These are phyloP conservation scores for Aureobasidium vineae DNA, from an alignment of 2,329 filamentous ascomycete species.

Conservation along the genomic window DNA sequence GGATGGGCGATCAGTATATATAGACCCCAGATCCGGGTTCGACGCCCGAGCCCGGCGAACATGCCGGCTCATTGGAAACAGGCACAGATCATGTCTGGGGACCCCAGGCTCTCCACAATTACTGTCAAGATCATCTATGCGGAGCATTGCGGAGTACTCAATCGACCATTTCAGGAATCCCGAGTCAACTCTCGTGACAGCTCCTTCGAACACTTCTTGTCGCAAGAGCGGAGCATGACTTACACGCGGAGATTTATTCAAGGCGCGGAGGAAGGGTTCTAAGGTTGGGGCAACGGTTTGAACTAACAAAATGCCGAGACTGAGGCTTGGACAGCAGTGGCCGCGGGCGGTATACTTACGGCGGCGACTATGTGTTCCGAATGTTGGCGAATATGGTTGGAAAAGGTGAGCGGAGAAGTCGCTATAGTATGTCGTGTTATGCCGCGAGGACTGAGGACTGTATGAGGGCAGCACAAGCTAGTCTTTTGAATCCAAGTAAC, in stretches of 20 bases:
- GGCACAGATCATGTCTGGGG: background rate
- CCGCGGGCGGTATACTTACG: too few species aligned
- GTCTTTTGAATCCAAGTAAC: too few species aligned
- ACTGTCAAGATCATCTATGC: background rate
- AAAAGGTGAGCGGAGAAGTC: too few species aligned
- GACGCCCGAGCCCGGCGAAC: background rate
- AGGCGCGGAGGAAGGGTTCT: background rate
- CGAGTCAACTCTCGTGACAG: background rate
- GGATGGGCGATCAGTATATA: conserved; percentile 1
- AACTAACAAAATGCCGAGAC: background rate
- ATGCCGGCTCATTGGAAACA: background rate
- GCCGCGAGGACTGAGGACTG: too few species aligned
- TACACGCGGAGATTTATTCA: background rate
- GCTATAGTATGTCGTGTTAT: too few species aligned
- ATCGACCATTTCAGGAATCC: background rate
- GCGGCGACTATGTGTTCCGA: too few species aligned
- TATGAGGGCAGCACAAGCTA: too few species aligned
- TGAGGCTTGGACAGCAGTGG: too few species aligned
- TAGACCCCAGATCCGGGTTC: background rate
- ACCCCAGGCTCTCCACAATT: conserved; percentile 12
- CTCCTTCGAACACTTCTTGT: background rate
- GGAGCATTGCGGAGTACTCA: background rate
- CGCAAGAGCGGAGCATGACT: background rate
- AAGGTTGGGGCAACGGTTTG: background rate
- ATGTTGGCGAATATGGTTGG: too few species aligned